phyloP scores from a whole-genome alignment of 805 yeast species.

The Wickerhamiella australiensis region DNA sequence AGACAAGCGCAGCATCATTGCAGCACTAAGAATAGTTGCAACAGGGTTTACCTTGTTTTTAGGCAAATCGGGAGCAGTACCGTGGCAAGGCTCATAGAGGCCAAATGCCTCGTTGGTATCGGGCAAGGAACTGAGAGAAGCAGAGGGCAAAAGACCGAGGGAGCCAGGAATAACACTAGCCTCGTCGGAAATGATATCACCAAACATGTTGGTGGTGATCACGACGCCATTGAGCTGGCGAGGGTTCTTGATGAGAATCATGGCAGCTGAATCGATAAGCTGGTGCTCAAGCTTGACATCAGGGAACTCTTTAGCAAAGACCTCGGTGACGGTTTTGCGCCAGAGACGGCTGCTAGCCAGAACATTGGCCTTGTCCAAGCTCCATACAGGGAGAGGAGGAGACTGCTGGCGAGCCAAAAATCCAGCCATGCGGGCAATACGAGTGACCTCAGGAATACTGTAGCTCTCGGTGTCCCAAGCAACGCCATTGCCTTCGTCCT shows the following conservation, averaged over 20 bases:
- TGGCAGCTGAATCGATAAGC: slow-evolving; percentile 96
- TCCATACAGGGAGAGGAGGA: slow-evolving; percentile 94
- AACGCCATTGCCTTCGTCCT: slow-evolving; percentile 73
- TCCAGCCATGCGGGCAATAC: slow-evolving; percentile 97
- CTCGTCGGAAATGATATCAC: slow-evolving; percentile 96
- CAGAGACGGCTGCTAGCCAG: slow-evolving; percentile 92
- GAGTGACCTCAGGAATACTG: slow-evolving; percentile 80
- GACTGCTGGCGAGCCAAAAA: slow-evolving; percentile 83
- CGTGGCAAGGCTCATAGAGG: slow-evolving; percentile 96
- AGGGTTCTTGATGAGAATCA: slow-evolving; percentile 90
- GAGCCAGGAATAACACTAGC: slow-evolving; percentile 98
- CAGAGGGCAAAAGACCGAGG: slow-evolving; percentile 87
- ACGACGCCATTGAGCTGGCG: slow-evolving; percentile 84
- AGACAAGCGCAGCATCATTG: slow-evolving; percentile 93
- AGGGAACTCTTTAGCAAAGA: slow-evolving; percentile 82
- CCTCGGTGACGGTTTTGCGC: slow-evolving; percentile 85
- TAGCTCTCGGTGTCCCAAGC: slow-evolving; percentile 94
- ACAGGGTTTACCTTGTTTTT: slow-evolving; percentile 84
- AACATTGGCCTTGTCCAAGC: slow-evolving; percentile 94
- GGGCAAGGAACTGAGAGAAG: slow-evolving; percentile 94
- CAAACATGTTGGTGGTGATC: slow-evolving; percentile 92
- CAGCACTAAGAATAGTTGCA: slow-evolving; percentile 90
- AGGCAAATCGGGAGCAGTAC: slow-evolving; percentile 92
- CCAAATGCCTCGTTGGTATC: slow-evolving; percentile 92
- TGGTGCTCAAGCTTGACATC: slow-evolving; percentile 79